Evolutionary conservation across 345 rosid genomes (phyloP), one percentile per base, ranked within the genome.

Genomic region (Lenwebbia sp.): DNA sequence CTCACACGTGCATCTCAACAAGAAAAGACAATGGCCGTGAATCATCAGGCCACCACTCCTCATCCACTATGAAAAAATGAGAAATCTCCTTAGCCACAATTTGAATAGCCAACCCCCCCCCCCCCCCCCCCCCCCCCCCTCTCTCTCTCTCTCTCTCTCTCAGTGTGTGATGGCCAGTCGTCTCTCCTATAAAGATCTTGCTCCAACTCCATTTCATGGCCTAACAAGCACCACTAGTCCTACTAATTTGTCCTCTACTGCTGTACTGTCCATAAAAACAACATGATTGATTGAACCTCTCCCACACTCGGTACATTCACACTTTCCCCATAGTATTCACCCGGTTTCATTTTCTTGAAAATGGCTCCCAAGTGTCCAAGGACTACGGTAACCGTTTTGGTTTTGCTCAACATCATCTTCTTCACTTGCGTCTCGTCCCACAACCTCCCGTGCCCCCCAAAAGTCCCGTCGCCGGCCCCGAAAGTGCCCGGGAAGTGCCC

Each of bases 401-500:
- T 92, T 37, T 81, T 94, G 83, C 75, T 92, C 83, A 88, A 88
- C 85, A 22, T 88, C 87, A 74, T 86, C 52, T 84, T 89, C 86
- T 90, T 88, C 87, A 86, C 85, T 7, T 60, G 90, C n/a, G 90
- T 89, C 85, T 90, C 91, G 52, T 88, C 91, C 30, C 65, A 84
- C 33, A 62, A 86, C 37, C 56, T 65, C 50, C 86, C 88, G 0
- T 81, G 86, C 84, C 87, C 85, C 55, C 91, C 92, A 28, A 70
- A 88, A 3, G 28, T 33, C 13, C 5, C 89, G 0, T 21, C 82
- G 1, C 44, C 56, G 52, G 86, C 22, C 40, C 70, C 54, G 44
- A 40, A 87, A 25, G 49, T 47, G 70, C 54, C 90, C 0, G 83
- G 82, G 57, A 90, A 90, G 83, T 93, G 99, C 92, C 95, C 98